phyloP scores from a whole-genome alignment of 495 filamentous ascomycete genomes.

The Schizothecium vesticola region DNA sequence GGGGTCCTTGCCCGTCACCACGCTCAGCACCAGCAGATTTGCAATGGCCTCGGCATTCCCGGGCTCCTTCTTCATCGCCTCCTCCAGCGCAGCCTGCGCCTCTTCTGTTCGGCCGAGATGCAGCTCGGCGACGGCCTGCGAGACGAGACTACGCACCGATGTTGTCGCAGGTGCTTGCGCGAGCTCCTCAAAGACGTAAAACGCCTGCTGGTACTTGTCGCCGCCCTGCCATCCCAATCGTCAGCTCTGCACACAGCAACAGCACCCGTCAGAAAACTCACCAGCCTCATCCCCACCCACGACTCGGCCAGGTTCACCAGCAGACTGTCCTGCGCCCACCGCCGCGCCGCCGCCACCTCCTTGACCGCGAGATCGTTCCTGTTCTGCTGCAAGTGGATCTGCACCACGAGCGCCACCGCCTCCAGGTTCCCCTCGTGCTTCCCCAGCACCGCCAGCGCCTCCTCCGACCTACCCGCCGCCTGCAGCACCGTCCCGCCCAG shows the following conservation, averaged over 20 bases:
- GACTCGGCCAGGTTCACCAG: conserved; percentile 92
- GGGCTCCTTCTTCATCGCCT: conserved; percentile 70
- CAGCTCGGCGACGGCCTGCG: conserved; percentile 86
- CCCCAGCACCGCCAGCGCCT: conserved; percentile 70
- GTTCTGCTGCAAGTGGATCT: conserved; percentile 90
- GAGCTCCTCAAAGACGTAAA: conserved; percentile 97
- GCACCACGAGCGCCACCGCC: conserved; percentile 68
- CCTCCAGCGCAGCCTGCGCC: conserved; percentile 76
- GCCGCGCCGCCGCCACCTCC: conserved; percentile 80
- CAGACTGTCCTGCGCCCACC: conserved; percentile 93
- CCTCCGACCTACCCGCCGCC: conserved; percentile 69
- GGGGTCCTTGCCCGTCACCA: conserved; percentile 65
- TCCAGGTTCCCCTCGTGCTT: conserved; percentile 81
- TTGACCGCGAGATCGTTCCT: conserved; percentile 83
- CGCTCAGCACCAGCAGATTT: conserved; percentile 72
- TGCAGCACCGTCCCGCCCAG: conserved; percentile 73
- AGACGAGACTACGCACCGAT: conserved; percentile 63
- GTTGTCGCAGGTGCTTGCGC: conserved; percentile 75
- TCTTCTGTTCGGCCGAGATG: conserved; percentile 87
- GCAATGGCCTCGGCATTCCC: conserved; percentile 68
- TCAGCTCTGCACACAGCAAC: not conserved
- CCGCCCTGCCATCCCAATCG: conserved; percentile 57
- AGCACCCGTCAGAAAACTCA: conserved; percentile 40
- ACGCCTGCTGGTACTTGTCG: conserved; percentile 93
- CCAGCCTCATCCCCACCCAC: conserved; percentile 86